A percentile compares a stretch with the other conserved stretches of the same genome.
Conservation (phyloP, 169 alveolate genomes). For the Pseudocohnilembus persalinus region DNA sequence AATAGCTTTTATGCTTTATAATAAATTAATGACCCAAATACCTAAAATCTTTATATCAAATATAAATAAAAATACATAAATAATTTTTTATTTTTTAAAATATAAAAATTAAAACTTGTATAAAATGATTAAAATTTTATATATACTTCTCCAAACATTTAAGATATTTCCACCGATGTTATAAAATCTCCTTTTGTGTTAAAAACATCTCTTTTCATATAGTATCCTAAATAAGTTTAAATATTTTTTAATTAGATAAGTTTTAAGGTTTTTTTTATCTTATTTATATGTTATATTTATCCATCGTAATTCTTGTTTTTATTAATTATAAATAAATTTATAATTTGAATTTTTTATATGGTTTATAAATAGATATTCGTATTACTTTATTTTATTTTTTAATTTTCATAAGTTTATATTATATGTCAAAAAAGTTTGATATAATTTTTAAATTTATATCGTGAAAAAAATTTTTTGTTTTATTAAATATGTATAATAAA, state of each 20-base stretch:
- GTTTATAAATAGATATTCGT: too few species aligned
- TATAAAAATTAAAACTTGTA: neutral
- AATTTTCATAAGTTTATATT: too few species aligned
- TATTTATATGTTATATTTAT: too few species aligned
- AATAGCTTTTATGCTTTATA: constrained; percentile 6
- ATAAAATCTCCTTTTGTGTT: constrained; percentile 78
- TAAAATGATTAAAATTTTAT: constrained; percentile 4
- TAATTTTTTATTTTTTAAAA: neutral
- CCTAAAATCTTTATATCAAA: constrained; percentile 47
- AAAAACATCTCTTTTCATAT: constrained; percentile 66
- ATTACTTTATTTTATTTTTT: too few species aligned
- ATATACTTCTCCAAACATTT: constrained; percentile 75
- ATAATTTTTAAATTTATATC: too few species aligned
- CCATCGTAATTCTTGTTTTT: too few species aligned
- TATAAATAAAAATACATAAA: neutral
- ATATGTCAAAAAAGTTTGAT: too few species aligned
- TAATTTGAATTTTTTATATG: too few species aligned
- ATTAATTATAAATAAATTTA: too few species aligned
- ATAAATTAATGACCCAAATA: constrained; percentile 54
- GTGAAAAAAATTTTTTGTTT: too few species aligned
- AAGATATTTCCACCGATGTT: constrained; percentile 77
- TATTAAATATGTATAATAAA: too few species aligned
- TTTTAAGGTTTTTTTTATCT: too few species aligned
- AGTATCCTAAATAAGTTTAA: constrained; percentile 51
- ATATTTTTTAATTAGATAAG: neutral